Evolutionary conservation across 2,329 filamentous ascomycete species (phyloP), one percentile per base, ranked within the genome.

Genomic region (Phoma herbarum): DNA sequence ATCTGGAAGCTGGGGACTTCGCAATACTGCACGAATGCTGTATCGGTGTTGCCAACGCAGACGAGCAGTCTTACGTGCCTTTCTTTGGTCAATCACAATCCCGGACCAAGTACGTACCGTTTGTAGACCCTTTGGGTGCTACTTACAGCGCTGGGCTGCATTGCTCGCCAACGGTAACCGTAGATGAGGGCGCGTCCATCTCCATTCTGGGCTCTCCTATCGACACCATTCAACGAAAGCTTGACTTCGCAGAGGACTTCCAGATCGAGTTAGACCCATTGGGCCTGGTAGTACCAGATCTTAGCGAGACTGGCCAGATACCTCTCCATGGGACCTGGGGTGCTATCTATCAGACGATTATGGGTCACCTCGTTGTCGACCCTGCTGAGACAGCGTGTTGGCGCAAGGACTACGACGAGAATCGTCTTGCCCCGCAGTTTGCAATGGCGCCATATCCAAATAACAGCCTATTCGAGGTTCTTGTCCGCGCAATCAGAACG

Each of bases 1-100:
- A 42, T 12, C n/a, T 59, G 22, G 41, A 22, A 23, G 45, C 57
- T 12, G 57, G 57, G 5, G 57, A 59, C 11, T 55, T 59, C 5
- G 29, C 57, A 4, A 55, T 59, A 0, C 57, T 59, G 12, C 57
- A 59, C 12, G 57, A 59, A 29, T 59, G 57, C 26, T 59, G 57
- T 22, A 59, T 59, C 10, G 57, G 57, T 11, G 35, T 50, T 12
- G 28, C 52, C 23, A 49, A 49, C 12, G 39, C 45, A 14, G 52
- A 50, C 7, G 52, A 56, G 20, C 52, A 56, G 31, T 56, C 52
- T 4, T 56, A 56, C 12, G 52, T 56, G 18, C 52, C 52, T 7
- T 56, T 56, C 39, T 56, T 56, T n/a, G 52, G 52, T 18, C 52
- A 56, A 41, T 56, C 52, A 9, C 45, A n/a, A 7, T 49, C 45